A percentile compares a stretch with the other conserved stretches of the same genome.
These are phyloP conservation scores for Fusarium nygamai DNA, from an alignment of 2,329 filamentous ascomycete genomes.

Conservation along the genomic window DNA sequence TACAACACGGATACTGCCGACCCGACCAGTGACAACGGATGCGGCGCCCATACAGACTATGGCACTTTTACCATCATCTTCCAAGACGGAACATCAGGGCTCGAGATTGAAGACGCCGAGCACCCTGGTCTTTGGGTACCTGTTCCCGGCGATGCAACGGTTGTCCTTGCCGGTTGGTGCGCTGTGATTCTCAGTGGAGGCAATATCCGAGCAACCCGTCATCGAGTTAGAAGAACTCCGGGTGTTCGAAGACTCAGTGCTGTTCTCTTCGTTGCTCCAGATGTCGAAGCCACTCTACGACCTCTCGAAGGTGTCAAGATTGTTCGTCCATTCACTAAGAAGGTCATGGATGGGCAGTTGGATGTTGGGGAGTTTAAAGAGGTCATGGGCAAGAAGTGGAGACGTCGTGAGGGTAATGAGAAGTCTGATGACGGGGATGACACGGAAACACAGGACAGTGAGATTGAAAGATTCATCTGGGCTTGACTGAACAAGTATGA, in stretches of 20 bases:
- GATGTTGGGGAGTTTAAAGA: background rate
- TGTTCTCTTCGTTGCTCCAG: background rate
- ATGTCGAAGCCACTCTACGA: background rate
- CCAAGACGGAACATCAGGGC: background rate
- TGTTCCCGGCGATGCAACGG: background rate
- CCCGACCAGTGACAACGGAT: background rate
- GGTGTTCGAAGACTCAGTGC: background rate
- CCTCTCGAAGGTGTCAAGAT: background rate
- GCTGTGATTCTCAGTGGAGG: background rate
- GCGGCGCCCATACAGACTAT: background rate
- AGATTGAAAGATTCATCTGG: background rate
- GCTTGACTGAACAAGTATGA: background rate
- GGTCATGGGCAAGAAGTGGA: slow-evolving; percentile 1
- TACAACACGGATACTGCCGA: background rate
- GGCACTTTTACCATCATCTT: background rate
- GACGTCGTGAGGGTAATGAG: background rate
- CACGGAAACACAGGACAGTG: background rate
- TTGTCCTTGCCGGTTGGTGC: slow-evolving; percentile 6
- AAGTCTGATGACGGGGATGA: background rate
- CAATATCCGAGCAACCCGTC: background rate
- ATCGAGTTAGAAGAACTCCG: background rate
- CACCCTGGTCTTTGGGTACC: background rate
- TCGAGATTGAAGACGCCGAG: background rate
- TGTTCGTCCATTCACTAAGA: background rate
- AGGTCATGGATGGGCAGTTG: background rate